Conservation (phyloP, 2,329 filamentous ascomycete genomes). For the Aspergillus sp. region DNA sequence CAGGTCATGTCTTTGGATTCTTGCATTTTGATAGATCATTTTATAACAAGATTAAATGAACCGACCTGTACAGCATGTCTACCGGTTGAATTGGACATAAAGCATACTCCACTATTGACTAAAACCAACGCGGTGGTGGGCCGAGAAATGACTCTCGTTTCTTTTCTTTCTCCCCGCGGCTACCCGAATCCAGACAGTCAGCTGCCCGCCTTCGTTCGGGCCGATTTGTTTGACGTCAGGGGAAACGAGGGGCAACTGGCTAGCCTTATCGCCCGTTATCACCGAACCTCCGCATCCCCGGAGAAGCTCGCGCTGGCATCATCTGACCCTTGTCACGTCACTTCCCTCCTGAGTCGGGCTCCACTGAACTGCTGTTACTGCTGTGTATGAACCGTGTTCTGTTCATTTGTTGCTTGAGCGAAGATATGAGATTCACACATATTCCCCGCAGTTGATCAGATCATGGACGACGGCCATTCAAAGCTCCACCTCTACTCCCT, state of each 20-base stretch:
- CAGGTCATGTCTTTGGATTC: not conserved
- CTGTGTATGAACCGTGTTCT: too few species aligned
- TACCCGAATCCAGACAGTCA: conserved; percentile 8
- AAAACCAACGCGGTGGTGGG: not conserved
- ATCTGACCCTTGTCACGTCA: not conserved
- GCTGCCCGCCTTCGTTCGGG: not conserved
- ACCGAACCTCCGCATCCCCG: not conserved
- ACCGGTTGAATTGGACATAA: not conserved
- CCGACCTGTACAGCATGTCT: not conserved
- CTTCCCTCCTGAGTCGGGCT: not conserved
- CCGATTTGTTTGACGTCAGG: conserved; percentile 7
- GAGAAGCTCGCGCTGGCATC: not conserved
- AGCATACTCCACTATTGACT: not conserved
- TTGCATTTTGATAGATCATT: not conserved
- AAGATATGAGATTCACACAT: not conserved
- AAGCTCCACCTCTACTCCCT: conserved; percentile 30
- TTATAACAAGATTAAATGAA: not conserved
- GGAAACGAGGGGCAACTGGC: not conserved
- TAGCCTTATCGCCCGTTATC: conserved; percentile 1
- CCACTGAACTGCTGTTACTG: not conserved
- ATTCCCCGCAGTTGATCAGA: conserved; percentile 4
- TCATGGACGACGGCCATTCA: conserved; percentile 17
- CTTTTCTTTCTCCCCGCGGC: not conserved
- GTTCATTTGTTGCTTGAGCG: not conserved
- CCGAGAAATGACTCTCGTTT: not conserved